Base-by-base conservation (phyloP, 768 basidiomycete genomes). In the Neoboletus magnificus region DNA sequence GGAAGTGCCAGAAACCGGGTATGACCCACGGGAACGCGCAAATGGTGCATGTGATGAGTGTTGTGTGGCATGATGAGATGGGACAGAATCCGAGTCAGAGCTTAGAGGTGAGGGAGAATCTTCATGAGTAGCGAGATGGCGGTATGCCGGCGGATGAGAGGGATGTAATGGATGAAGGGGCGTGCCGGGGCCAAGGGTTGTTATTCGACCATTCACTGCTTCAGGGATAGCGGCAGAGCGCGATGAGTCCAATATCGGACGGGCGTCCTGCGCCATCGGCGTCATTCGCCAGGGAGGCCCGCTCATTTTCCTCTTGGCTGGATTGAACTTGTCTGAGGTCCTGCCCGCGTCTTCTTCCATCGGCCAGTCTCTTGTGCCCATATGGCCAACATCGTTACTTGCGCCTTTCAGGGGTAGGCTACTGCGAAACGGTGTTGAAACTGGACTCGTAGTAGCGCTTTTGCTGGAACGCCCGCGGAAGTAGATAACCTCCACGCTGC, bases 41-140 rank as follows among this genome's bases (percentile, higher is more conserved):
- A 65, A 63, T 33, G 64, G 54, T 2, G 56, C 55, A 56, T 74
- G 66, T 44, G 72, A 55, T 39, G 70, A 62, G 22, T 71, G 69
- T 48, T 67, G 68, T 36, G 66, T 48, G 36, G 61, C 62, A 41
- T 55, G 62, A 42, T 68, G 73, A 56, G 62, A 66, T 62, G 60
- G 73, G 55, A 71, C 72, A 64, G 66, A 78, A 63, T 71, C 78
- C 18, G 84, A 84, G 69, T 88, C 86, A 25, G 86, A 86, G 64
- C 84, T 87, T 61, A 82, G 78, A 42, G 86, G 86, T 0, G 86
- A 87, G 0, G 85, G 86, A 15, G 84, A 84, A 48, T 87, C 85
- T 47, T 86, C 85, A 54, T 77, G 80, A 2, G 68, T 70, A 35
- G 61, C 62, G 53, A 71, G 68, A 40, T 70, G 75, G 43, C 65